Base-by-base conservation (phyloP, 305 asterid species). In the Fraxinus sp. region DNA sequence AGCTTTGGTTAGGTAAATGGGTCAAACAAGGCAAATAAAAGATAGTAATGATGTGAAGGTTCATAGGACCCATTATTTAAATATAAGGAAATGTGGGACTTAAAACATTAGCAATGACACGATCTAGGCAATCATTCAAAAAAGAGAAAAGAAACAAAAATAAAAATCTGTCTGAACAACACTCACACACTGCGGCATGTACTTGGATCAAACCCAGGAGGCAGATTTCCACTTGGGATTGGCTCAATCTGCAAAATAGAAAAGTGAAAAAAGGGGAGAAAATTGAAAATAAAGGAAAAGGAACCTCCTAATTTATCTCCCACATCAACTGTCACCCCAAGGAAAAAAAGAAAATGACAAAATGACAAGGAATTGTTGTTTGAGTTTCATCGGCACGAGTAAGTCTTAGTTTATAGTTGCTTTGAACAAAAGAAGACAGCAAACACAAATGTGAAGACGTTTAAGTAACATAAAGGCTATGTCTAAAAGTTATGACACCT, bases 101-200 rank as follows among this genome's bases (percentile, higher is more conserved):
- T 16, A 13, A 44, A 5, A 70, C 20, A 59, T 35, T 80, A 55
- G 52, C 30, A 59, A 55, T 24, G 70, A 4, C 14, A 64, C 84
- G 76, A 78, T 78, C 35, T 55, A 68, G 44, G 30, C 78, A 79
- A 77, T 39, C 55, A 74, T 79, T 71, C 52, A 57, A 74, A 59
- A 46, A 68, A 36, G 6, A 79, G 81, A 74, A 66, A 81, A 84
- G 46, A 22, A 16, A 70, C 24, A 16, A n/a, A 52, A n/a, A 52
- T 81, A 74, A 84, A 80, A 74, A 84, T 9, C 84, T 49, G 74
- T 55, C 49, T 32, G 85, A 84, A 84, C 83, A 83, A 89, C 88
- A 92, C 98, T 94, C 93, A 94, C 98, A 94, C 97, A 84, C 97
- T 94, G 93, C 97, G 95, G 90, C 97, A 94, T 84, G 97, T 87